These are phyloP conservation scores for Mycena amicta DNA, from an alignment of 768 basidiomycete species.

Conservation along the genomic window DNA sequence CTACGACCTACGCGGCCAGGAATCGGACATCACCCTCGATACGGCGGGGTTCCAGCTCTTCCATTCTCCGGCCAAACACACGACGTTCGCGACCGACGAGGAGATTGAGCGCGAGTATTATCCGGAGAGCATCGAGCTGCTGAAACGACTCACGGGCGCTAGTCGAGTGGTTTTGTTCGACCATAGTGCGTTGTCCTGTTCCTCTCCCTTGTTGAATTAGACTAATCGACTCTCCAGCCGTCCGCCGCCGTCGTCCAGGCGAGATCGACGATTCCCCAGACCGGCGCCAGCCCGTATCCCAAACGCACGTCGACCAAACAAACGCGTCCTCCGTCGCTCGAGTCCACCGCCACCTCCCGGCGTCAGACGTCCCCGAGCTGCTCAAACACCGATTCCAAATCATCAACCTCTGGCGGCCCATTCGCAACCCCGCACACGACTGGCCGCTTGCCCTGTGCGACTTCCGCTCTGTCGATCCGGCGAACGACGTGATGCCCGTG, in stretches of 20 bases:
- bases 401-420: conserved; percentile 52
- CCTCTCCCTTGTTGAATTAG: neutral
- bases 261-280: conserved; percentile 21
- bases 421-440: conserved; percentile 39
- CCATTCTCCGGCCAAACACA: conserved; percentile 26
- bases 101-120: conserved; percentile 43
- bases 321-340: conserved; percentile 34
- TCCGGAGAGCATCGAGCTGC: conserved; percentile 37
- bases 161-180: conserved; percentile 43
- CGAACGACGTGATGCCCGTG: conserved; percentile 35
- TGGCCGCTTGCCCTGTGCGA: conserved; percentile 45
- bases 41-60: conserved; percentile 39
- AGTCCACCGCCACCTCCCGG: conserved; percentile 42
- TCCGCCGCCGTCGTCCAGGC: conserved; percentile 32
- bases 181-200: conserved; percentile 33
- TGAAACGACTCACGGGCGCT: conserved; percentile 44
- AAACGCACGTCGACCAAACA: conserved; percentile 45
- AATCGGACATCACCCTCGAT: conserved; percentile 33
- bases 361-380: conserved; percentile 35
- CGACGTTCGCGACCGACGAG: conserved; percentile 35
- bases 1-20: conserved; percentile 38
- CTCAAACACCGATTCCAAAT: conserved; percentile 46
- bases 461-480: conserved; percentile 37
- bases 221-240: conserved; percentile 19
- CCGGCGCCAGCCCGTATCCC: conserved; percentile 32